phyloP scores from a whole-genome alignment of 306 rosid genomes.

The Parietaria judaica region DNA sequence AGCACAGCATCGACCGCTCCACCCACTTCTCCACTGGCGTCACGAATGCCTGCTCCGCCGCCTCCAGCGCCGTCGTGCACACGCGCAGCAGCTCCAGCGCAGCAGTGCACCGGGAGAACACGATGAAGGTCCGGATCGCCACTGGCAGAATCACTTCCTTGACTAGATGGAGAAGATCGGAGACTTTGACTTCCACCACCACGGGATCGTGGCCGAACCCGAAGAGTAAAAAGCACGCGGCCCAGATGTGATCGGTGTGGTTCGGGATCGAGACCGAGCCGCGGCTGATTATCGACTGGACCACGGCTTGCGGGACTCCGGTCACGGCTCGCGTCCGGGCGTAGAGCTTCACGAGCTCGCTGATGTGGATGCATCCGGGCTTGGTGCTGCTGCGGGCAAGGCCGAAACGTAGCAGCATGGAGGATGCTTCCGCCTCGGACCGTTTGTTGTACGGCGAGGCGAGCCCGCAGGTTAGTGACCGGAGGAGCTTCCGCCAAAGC shows the following conservation, averaged over 20 bases:
- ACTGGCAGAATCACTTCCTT: conserved; percentile 68
- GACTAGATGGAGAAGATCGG: conserved; percentile 47
- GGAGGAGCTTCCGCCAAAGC: conserved; percentile 44
- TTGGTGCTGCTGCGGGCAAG: conserved; percentile 57
- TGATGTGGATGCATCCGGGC: conserved; percentile 45
- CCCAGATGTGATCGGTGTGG: conserved; percentile 67
- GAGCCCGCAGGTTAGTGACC: conserved; percentile 48
- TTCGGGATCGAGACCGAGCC: conserved; percentile 45
- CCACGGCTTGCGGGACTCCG: conserved; percentile 66
- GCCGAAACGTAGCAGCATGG: conserved; percentile 67
- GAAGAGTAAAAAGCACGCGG: conserved; percentile 68
- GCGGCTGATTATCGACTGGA: conserved; percentile 52
- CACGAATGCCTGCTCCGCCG: conserved; percentile 75
- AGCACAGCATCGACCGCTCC: conserved; percentile 59
- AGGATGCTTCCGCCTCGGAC: conserved; percentile 77
- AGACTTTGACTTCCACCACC: conserved; percentile 62
- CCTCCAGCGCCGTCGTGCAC: conserved; percentile 72
- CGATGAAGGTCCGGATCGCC: conserved; percentile 62
- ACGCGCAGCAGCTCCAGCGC: conserved; percentile 71
- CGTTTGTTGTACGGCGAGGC: conserved; percentile 49
- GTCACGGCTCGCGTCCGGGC: conserved; percentile 50
- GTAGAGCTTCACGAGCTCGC: conserved; percentile 53
- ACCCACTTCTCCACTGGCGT: conserved; percentile 79
- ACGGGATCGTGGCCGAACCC: conserved; percentile 73
- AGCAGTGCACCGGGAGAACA: conserved; percentile 69